Evolutionary conservation across 1,284 basidiomycete species (phyloP), one percentile per base, ranked within the genome.

Genomic region (Ustilago tritici): DNA sequence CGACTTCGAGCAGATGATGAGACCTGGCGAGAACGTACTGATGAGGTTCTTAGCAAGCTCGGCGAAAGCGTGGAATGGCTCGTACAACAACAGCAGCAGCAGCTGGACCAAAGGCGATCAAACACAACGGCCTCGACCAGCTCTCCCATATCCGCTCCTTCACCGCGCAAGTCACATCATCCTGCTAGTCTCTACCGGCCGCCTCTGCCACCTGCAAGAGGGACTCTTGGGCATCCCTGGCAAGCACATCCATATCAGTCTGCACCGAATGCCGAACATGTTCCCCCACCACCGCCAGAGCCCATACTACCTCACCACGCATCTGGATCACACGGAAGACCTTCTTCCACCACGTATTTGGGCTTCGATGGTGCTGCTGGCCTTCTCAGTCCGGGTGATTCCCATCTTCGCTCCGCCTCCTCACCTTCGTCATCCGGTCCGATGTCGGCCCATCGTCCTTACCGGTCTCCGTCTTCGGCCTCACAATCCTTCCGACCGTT

Each of bases 1-100:
- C 61, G 82, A 17, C 69, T 84, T 12, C 54, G 82, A 36, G 79
- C 79, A 2, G 78, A 77, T 46, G 78, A 82, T 32, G 81, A 82
- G 61, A 71, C 66, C 3, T 82, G 81, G 81, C 56, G 81, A 28
- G 81, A 82, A 50, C 61, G 70, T n/a, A 82, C 81, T 9, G 82
- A 84, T 47, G 76, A 79, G 19, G 70, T 72, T 8, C 65, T 83
- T 28, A 61, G 67, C 31, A 60, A 62, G 43, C 66, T 83, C 2
- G 66, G 61, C 5, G 70, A 71, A n/a, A 75, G 65, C 19, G 76
- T 83, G 32, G 81, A 82, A 19, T 79, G 63, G 65, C 69, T 81
- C 17, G 68, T 79, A 2, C 49, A 67, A n/a, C 66, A 76, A 12
- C 67, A 69, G 31, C 65, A 61, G 35, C 58, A 59, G 35, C 69